A percentile compares a stretch with the other conserved stretches of the same genome.
These are phyloP conservation scores for Melocanna baccifera DNA, from an alignment of 176 grass and related monocot genomes.

Conservation along the genomic window DNA sequence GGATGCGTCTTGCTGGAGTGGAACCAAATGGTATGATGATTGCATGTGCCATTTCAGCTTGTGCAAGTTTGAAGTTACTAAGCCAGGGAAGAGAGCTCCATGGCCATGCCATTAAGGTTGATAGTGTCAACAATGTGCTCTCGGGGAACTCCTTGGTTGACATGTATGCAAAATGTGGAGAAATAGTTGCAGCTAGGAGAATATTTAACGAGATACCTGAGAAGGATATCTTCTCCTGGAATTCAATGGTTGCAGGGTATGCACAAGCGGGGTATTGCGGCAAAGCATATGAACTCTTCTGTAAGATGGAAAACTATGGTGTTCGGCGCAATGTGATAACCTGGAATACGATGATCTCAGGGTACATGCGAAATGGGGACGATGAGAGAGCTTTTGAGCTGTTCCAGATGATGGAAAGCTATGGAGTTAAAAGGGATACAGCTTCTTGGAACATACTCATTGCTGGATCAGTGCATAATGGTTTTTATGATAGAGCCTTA, in stretches of 20 bases:
- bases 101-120: slow-evolving; percentile 55
- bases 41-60: slow-evolving; percentile 56
- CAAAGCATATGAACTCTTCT: slow-evolving; percentile 73
- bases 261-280: slow-evolving; percentile 61
- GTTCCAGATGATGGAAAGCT: slow-evolving; percentile 64
- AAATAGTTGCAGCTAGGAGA: slow-evolving; percentile 41
- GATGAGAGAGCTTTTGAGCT: slow-evolving; percentile 75
- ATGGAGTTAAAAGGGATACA: slow-evolving; percentile 61
- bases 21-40: slow-evolving; percentile 66
- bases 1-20: slow-evolving; percentile 55
- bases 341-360: slow-evolving; percentile 79
- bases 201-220: slow-evolving; percentile 56
- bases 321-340: slow-evolving; percentile 64
- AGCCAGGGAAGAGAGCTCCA: slow-evolving; percentile 61
- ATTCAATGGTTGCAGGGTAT: slow-evolving; percentile 78
- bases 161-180: slow-evolving; percentile 76
- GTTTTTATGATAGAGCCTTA: slow-evolving; percentile 54
- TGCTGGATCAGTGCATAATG: slow-evolving; percentile 63
- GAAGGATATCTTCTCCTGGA: slow-evolving; percentile 82
- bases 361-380: slow-evolving; percentile 66
- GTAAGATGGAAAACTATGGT: slow-evolving; percentile 54
- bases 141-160: slow-evolving; percentile 68
- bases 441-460: slow-evolving; percentile 86
- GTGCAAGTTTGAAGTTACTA: slow-evolving; percentile 56
- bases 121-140: slow-evolving; percentile 41